phyloP scores from a whole-genome alignment of 768 basidiomycete genomes.

The Mycena venus region DNA sequence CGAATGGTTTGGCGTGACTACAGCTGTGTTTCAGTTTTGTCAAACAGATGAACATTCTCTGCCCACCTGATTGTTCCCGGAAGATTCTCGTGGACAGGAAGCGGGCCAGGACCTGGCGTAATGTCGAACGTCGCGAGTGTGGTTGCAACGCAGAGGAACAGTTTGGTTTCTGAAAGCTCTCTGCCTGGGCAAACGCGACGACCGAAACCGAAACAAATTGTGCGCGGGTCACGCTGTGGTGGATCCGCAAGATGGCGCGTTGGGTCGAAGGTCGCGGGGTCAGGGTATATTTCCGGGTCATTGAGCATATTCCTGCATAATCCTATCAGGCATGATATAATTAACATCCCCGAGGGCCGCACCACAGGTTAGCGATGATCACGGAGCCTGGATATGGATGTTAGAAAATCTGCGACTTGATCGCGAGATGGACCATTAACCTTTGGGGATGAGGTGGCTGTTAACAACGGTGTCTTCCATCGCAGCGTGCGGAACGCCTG shows the following conservation, averaged over 20 bases:
- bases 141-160: constrained; percentile 59
- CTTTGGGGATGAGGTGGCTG: constrained; percentile 64
- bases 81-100: constrained; percentile 59
- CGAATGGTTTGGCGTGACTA: constrained; percentile 51
- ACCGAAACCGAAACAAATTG: constrained; percentile 61
- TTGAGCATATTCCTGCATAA: constrained; percentile 64
- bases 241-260: constrained; percentile 55
- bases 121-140: constrained; percentile 65
- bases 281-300: constrained; percentile 62
- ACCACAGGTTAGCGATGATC: constrained; percentile 65
- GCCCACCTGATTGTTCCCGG: constrained; percentile 62
- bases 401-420: neutral
- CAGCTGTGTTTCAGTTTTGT: neutral
- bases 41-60: neutral
- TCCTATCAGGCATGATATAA: neutral
- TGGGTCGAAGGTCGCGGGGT: constrained; percentile 65
- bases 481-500: constrained; percentile 61
- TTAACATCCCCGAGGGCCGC: neutral
- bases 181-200: constrained; percentile 63
- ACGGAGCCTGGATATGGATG: constrained; percentile 46
- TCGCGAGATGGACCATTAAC: neutral
- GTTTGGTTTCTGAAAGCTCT: constrained; percentile 64
- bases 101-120: constrained; percentile 56
- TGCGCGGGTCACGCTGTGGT: constrained; percentile 56
- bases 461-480: constrained; percentile 57